These are phyloP conservation scores for Scutellaria galericulata DNA, from an alignment of 257 asterid species.

Conservation along the genomic window DNA sequence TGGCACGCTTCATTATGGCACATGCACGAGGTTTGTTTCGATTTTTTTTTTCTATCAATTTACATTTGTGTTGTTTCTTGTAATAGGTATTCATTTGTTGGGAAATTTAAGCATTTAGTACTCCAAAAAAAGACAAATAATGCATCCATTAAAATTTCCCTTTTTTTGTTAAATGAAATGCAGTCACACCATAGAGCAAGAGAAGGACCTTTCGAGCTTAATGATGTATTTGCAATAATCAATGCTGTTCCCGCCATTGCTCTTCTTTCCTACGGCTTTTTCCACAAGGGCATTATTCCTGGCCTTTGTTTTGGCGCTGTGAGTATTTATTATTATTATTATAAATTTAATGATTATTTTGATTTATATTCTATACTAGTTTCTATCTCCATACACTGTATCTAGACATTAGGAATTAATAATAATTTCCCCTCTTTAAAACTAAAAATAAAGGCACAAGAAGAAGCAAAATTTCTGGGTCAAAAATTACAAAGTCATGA, in stretches of 20 bases:
- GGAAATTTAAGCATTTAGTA: too few relatives aligned
- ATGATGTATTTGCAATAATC: conserved; percentile 85
- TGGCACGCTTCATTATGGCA: conserved; percentile 99
- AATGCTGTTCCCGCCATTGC: conserved; percentile 95
- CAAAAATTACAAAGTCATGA: neutral
- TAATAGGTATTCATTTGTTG: too few relatives aligned
- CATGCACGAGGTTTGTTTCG: conserved; percentile 86
- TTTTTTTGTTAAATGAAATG: neutral
- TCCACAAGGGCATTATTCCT: conserved; percentile 80
- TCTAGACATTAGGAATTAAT: too few relatives aligned
- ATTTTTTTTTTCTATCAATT: too few relatives aligned
- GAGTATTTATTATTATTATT: conserved; percentile 24
- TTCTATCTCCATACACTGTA: too few relatives aligned
- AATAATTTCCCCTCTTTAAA: too few relatives aligned
- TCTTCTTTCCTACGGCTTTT: conserved; percentile 81
- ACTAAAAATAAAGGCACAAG: too few relatives aligned
- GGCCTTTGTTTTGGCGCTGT: conserved; percentile 99
- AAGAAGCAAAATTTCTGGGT: neutral
- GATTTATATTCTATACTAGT: too few relatives aligned
- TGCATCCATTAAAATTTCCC: too few relatives aligned
- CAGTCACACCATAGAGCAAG: conserved; percentile 98
- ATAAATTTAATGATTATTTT: too few relatives aligned
- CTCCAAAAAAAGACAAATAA: too few relatives aligned
- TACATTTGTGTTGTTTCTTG: too few relatives aligned
- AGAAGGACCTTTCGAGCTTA: conserved; percentile 93